Conservation (phyloP, 192 early-diverging fungal species). For the Entophlyctis helioformis region DNA sequence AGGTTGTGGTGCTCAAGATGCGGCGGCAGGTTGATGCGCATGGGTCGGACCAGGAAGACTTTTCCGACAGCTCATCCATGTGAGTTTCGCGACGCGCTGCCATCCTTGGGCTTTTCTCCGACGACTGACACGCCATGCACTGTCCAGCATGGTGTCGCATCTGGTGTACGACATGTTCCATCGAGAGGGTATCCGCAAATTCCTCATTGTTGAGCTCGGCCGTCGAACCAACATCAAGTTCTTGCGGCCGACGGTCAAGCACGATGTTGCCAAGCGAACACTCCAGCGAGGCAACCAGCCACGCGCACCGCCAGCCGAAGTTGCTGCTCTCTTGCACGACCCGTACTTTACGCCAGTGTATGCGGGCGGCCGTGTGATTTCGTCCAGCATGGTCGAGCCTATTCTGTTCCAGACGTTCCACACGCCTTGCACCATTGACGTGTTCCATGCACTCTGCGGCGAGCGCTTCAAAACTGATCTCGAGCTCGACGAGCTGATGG, state of each 20-base stretch:
- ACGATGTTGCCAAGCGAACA: no score
- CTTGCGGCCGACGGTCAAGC: slow-evolving; percentile 26
- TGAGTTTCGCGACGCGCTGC: no score
- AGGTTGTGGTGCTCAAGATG: slow-evolving; percentile 10
- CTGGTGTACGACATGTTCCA: slow-evolving; percentile 39
- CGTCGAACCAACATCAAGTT: slow-evolving; percentile 47
- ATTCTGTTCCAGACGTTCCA: slow-evolving; percentile 41
- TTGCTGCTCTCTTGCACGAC: slow-evolving; percentile 8
- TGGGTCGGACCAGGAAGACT: slow-evolving; percentile 1
- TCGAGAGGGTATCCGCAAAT: slow-evolving; percentile 12
- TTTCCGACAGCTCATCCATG: slow-evolving; percentile 11
- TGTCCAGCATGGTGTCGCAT: slow-evolving; percentile 52
- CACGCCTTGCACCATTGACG: slow-evolving; percentile 41
- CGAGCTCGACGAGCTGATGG: slow-evolving; percentile 6
- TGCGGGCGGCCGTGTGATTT: slow-evolving; percentile 51
- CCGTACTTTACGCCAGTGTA: slow-evolving; percentile 45
- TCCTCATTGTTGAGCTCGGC: slow-evolving; percentile 13
- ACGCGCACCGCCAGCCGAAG: no score
- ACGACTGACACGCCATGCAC: no score
- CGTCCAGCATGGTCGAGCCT: slow-evolving; percentile 37
- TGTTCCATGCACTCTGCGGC: slow-evolving; percentile 51
- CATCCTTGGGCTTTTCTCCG: no score
- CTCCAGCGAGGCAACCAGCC: no score
- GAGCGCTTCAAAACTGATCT: slow-evolving; percentile 14
- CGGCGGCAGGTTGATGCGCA: background rate